phyloP scores from a whole-genome alignment of 345 rosid genomes.

The Bruguiera parviflora region DNA sequence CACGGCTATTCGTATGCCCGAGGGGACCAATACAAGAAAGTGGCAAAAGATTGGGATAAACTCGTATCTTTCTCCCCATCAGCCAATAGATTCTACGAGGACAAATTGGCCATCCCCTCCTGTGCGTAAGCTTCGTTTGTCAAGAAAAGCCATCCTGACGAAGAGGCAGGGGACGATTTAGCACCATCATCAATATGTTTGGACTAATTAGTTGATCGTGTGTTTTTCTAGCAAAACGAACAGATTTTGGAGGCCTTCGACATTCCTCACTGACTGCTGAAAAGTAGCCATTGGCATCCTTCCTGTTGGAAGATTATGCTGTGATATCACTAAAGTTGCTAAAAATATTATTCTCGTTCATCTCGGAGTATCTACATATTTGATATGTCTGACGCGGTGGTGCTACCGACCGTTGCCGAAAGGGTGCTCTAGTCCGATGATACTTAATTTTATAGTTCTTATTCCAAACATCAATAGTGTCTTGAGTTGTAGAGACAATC shows the following conservation, averaged over 20 bases:
- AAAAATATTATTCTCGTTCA: neutral
- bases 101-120: neutral
- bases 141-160: neutral
- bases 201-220: no score
- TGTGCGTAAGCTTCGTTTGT: no score
- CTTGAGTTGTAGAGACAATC: conserved; percentile 26
- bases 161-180: neutral
- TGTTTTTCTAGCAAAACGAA: no score
- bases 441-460: conserved; percentile 9
- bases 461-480: conserved; percentile 7
- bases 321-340: conserved; percentile 7
- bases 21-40: conserved; percentile 30
- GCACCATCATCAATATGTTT: no score
- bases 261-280: neutral
- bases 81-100: conserved; percentile 19
- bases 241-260: conserved; percentile 3
- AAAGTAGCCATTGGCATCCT: neutral
- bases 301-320: neutral
- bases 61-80: conserved; percentile 40
- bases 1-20: neutral
- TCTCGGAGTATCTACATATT: neutral
- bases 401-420: conserved; percentile 37
- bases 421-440: conserved; percentile 8
- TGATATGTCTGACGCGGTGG: neutral
- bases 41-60: conserved; percentile 34